Percentiles rank a stretch among this genome's conserved stretches.
These are phyloP conservation scores for Pittosporum tobira DNA, from an alignment of 129 eudicot genomes.

Conservation along the genomic window DNA sequence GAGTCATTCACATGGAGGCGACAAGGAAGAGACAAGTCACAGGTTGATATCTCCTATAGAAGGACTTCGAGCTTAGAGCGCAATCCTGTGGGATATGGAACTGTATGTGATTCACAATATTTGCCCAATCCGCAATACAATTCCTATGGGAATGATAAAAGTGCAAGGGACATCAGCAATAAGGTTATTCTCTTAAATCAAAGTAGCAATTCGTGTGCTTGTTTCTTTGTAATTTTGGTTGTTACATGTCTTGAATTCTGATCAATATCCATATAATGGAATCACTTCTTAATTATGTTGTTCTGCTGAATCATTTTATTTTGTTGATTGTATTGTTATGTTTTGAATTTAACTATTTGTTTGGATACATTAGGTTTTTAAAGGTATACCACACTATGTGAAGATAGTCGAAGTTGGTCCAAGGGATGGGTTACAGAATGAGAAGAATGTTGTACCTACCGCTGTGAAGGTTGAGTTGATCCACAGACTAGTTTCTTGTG, in stretches of 20 bases:
- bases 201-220: background rate
- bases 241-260: background rate
- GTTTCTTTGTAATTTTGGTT: background rate
- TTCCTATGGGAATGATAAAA: slow-evolving; percentile 36
- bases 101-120: slow-evolving; percentile 19
- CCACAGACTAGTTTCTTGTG: slow-evolving; percentile 58
- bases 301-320: background rate
- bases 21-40: slow-evolving; percentile 35
- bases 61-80: slow-evolving; percentile 48
- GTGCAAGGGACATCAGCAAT: slow-evolving; percentile 31
- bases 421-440: slow-evolving; percentile 92
- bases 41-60: slow-evolving; percentile 16
- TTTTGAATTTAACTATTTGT: background rate
- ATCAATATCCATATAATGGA: background rate
- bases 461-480: slow-evolving; percentile 74
- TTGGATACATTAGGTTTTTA: slow-evolving; percentile 37
- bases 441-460: slow-evolving; percentile 72
- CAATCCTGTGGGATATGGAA: slow-evolving; percentile 28
- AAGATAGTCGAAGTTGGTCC: slow-evolving; percentile 99
- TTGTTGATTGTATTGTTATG: background rate
- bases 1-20: slow-evolving; percentile 44
- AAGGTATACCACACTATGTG: slow-evolving; percentile 64
- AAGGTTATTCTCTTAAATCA: slow-evolving; percentile 35
- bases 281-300: slow-evolving; percentile 2
- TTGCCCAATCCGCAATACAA: slow-evolving; percentile 25